phyloP scores from a whole-genome alignment of 345 rosid species.

The Moringa oleifera region DNA sequence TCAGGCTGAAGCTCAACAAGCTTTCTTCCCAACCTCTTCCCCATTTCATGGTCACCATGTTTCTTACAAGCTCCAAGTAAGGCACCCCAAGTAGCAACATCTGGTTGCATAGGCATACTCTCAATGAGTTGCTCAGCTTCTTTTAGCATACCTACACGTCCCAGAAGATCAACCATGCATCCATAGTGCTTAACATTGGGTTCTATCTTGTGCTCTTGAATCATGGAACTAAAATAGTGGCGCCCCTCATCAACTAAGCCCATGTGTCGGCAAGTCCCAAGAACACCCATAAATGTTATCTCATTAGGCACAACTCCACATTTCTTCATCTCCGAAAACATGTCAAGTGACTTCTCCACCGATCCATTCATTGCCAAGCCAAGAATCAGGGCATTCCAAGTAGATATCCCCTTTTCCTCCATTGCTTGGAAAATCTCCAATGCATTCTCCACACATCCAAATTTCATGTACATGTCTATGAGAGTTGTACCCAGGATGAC shows the following conservation, averaged over 20 bases:
- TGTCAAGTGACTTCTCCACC: constrained; percentile 35
- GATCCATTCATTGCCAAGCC: constrained; percentile 58
- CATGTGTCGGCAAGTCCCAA: constrained; percentile 60
- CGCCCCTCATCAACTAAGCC: constrained; percentile 55
- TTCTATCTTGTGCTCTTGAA: constrained; percentile 35
- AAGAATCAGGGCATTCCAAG: constrained; percentile 53
- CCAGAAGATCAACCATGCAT: constrained; percentile 74
- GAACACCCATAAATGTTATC: constrained; percentile 46
- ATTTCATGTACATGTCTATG: constrained; percentile 57
- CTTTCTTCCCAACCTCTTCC: constrained; percentile 54
- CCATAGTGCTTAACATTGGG: constrained; percentile 66
- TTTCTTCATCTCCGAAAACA: constrained; percentile 44
- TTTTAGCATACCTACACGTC: constrained; percentile 53
- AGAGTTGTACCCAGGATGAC: constrained; percentile 48
- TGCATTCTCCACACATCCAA: constrained; percentile 48
- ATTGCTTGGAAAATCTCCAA: constrained; percentile 34
- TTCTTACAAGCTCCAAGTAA: constrained; percentile 59
- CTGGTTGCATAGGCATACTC: constrained; percentile 57
- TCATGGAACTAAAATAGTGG: constrained; percentile 39
- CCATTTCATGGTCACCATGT: constrained; percentile 40
- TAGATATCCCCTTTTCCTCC: constrained; percentile 47
- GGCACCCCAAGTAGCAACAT: constrained; percentile 68
- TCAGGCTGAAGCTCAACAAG: constrained; percentile 52
- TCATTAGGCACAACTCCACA: constrained; percentile 38
- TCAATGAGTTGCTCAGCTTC: constrained; percentile 59